phyloP scores from a whole-genome alignment of 2,329 filamentous ascomycete species.

The Diaporthe humulicola region DNA sequence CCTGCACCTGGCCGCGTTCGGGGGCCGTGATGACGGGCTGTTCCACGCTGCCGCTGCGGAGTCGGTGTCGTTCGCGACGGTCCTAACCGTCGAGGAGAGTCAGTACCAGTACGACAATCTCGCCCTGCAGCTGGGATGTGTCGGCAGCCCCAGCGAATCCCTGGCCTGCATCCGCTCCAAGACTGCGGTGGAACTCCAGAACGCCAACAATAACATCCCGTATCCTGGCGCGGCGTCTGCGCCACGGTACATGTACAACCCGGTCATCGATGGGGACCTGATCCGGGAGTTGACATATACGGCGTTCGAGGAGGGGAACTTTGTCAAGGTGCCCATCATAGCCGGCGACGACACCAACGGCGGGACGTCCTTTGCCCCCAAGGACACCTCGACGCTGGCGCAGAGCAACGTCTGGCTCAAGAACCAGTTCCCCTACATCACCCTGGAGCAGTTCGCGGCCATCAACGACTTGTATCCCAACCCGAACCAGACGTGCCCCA shows the following conservation, averaged over 20 bases:
- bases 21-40: conserved; percentile 60
- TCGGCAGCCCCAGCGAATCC: conserved; percentile 47
- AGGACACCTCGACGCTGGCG: conserved; percentile 57
- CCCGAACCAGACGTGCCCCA: conserved; percentile 59
- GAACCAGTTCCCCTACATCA: conserved; percentile 70
- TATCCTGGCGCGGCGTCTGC: conserved; percentile 50
- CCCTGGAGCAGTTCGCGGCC: conserved; percentile 59
- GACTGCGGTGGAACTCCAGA: conserved; percentile 56
- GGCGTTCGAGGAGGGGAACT: conserved; percentile 51
- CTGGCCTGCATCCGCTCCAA: conserved; percentile 62
- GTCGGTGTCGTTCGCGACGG: conserved; percentile 64
- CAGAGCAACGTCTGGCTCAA: conserved; percentile 69
- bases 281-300: conserved; percentile 64
- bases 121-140: conserved; percentile 57
- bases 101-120: conserved; percentile 67
- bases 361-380: conserved; percentile 72
- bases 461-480: conserved; percentile 71
- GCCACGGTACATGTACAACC: conserved; percentile 67
- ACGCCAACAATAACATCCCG: conserved; percentile 56
- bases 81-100: conserved; percentile 60
- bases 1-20: conserved; percentile 71
- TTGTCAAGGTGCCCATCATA: conserved; percentile 37
- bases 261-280: conserved; percentile 67
- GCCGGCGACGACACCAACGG: conserved; percentile 72
- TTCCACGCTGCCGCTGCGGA: conserved; percentile 66